phyloP scores from a whole-genome alignment of 176 grass and related monocot species.

The Aegilops bicornis region DNA sequence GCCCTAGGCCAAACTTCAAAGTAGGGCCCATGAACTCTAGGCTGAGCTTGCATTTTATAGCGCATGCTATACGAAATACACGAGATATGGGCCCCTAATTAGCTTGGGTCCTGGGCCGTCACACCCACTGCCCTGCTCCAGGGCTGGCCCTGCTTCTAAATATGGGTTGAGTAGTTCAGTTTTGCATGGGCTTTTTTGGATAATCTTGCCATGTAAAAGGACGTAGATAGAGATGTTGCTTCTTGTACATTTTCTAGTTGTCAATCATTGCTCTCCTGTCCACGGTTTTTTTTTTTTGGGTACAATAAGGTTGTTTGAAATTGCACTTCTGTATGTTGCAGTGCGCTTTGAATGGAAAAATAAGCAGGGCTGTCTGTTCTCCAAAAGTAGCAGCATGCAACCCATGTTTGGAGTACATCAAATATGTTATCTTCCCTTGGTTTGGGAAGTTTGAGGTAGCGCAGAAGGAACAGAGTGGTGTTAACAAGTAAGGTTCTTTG shows the following conservation, averaged over 20 bases:
- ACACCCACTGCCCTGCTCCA: too few relatives aligned
- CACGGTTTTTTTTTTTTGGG: not conserved
- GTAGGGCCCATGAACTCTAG: too few relatives aligned
- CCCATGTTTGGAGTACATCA: slow-evolving; percentile 61
- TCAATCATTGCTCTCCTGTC: not conserved
- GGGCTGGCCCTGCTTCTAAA: not conserved
- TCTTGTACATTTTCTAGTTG: not conserved
- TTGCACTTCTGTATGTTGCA: not conserved
- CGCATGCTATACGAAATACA: too few relatives aligned
- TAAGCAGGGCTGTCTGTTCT: not conserved
- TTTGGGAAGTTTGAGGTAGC: slow-evolving; percentile 52
- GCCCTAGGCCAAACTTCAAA: too few relatives aligned
- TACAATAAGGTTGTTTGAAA: not conserved
- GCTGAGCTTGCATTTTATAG: too few relatives aligned
- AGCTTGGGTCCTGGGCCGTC: too few relatives aligned
- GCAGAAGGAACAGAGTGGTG: not conserved
- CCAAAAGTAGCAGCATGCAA: slow-evolving; percentile 34
- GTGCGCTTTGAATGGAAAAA: not conserved
- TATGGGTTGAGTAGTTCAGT: not conserved
- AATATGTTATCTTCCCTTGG: slow-evolving; percentile 51
- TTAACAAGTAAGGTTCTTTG: not conserved
- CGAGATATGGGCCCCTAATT: too few relatives aligned
- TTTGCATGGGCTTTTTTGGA: not conserved
- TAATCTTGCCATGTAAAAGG: not conserved
- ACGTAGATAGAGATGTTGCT: not conserved